These are phyloP conservation scores for Arabidopsis hybrid DNA, from an alignment of 441 rosid species.

Conservation along the genomic window DNA sequence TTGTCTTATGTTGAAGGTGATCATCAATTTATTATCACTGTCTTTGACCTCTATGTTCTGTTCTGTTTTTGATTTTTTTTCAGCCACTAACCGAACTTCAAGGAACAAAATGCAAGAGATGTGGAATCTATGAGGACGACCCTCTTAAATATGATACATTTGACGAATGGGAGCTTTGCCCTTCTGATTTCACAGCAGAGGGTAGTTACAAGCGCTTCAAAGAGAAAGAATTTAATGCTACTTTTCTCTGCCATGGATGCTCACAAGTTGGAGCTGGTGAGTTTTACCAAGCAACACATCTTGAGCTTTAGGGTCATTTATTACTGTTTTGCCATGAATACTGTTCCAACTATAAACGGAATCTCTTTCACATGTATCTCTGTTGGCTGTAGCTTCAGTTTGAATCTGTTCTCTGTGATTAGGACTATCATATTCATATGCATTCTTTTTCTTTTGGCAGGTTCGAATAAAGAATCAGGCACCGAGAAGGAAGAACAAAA, in stretches of 20 bases:
- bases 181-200: slow-evolving; percentile 69
- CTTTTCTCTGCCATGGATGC: slow-evolving; percentile 72
- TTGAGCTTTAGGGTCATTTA: background rate
- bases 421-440: background rate
- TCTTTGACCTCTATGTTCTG: slow-evolving; percentile 12
- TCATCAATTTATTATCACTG: background rate
- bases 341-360: background rate
- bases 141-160: slow-evolving; percentile 55
- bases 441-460: slow-evolving; percentile 37
- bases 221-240: slow-evolving; percentile 67
- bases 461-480: slow-evolving; percentile 41
- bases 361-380: background rate
- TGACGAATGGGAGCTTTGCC: slow-evolving; percentile 95
- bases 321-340: background rate
- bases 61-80: slow-evolving; percentile 38
- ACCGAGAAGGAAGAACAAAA: slow-evolving; percentile 29
- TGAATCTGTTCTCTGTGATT: slow-evolving; percentile 7
- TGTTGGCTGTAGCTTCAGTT: slow-evolving; percentile 12
- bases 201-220: slow-evolving; percentile 62
- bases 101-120: slow-evolving; percentile 85
- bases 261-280: slow-evolving; percentile 53
- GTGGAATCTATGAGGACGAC: slow-evolving; percentile 86
- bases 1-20: slow-evolving; percentile 12
- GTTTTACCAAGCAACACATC: slow-evolving; percentile 32
- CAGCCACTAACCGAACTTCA: slow-evolving; percentile 75